phyloP scores from a whole-genome alignment of 140 eudicot species.

The Erigeron philadelphicus region DNA sequence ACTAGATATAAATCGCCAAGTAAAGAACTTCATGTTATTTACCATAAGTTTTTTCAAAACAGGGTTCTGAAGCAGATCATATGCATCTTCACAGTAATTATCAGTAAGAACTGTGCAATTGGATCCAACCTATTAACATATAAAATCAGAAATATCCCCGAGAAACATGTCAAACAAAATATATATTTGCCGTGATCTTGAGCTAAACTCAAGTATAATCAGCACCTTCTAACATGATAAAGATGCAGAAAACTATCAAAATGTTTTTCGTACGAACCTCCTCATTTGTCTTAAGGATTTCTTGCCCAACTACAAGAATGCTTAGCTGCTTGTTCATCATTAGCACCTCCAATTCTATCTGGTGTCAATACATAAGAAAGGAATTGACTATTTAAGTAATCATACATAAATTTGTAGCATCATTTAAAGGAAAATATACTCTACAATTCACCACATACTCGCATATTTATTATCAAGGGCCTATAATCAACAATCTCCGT shows the following conservation, averaged over 20 bases:
- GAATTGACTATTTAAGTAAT: neutral
- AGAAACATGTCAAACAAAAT: constrained; percentile 2
- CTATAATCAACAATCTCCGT: no score
- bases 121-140: constrained; percentile 55
- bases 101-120: constrained; percentile 66
- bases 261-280: constrained; percentile 39
- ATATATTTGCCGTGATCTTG: neutral
- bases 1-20: neutral
- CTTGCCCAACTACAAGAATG: constrained; percentile 71
- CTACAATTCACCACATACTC: no score
- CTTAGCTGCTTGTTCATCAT: constrained; percentile 69
- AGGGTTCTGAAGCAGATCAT: constrained; percentile 69
- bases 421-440: neutral
- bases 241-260: neutral
- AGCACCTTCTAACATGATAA: neutral
- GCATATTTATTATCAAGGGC: no score
- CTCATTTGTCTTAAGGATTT: constrained; percentile 54
- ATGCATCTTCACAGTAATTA: constrained; percentile 78
- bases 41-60: constrained; percentile 69
- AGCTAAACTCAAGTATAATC: constrained; percentile 5
- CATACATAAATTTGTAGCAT: neutral
- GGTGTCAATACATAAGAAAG: constrained; percentile 16
- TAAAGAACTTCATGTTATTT: neutral
- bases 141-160: neutral
- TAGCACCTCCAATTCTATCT: constrained; percentile 73